Base-by-base conservation (phyloP, 1,284 basidiomycete species). In the Marasmius oreades region DNA sequence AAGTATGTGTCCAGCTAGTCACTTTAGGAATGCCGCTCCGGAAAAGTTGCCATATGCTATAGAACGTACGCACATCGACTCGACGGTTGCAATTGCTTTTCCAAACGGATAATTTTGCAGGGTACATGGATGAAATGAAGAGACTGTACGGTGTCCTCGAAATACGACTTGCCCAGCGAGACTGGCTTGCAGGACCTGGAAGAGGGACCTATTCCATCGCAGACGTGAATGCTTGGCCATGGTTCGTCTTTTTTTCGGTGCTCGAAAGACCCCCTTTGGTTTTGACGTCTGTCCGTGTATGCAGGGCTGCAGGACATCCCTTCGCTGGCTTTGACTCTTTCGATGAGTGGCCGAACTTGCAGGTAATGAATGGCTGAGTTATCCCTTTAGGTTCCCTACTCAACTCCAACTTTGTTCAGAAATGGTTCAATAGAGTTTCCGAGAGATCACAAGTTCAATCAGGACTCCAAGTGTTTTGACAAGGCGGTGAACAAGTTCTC, bases 91-190 rank as follows among this genome's bases (percentile, higher is more conserved):
- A 51, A 10, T 5, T 16, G 23, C 28, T 20, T 24, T 33, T n/a
- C 50, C 51, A 23, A 53, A 58, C 6, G 59, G 26, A 4, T 22
- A 26, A 20, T 18, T 22, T 26, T 34, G 3, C 71, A 84, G 81
- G 89, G 51, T 93, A 92, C 71, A 62, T 79, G 24, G 80, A 88
- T 34, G 92, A 94, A 75, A 88, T 88, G 2, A 85, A 85, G 67
- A 81, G 92, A 28, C 77, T 94, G 4, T 92, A 88, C 67, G 74
- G 80, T 39, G 91, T 93, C 8, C 78, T 93, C 55, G 85, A 93
- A 62, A 81, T 82, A 55, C 82, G 85, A 20, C 79, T 95, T 1
- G 47, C 23, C 31, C 76, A 77, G 52, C 80, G 84, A 23, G 81
- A 88, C 54, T 93, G 78, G 69, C 80, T 94, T 28, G 88, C 82